Conservation (phyloP, 2,329 filamentous ascomycete genomes). For the Neopestalotiopsis rosae region DNA sequence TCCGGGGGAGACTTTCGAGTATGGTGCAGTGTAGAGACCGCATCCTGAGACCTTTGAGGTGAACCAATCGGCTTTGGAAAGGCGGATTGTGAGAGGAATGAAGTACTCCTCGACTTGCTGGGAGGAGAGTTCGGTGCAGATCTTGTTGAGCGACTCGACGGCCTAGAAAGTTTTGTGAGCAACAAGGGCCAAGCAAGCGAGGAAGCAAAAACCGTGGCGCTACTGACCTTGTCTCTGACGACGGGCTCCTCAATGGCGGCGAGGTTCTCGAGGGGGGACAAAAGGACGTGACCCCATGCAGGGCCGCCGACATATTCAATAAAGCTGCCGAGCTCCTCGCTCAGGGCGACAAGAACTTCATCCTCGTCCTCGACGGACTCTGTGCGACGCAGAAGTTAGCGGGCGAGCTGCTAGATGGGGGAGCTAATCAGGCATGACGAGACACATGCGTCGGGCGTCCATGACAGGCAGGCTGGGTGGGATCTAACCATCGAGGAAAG, state of each 20-base stretch:
- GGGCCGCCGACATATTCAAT: constrained; percentile 97
- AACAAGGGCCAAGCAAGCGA: constrained; percentile 18
- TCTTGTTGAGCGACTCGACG: constrained; percentile 99
- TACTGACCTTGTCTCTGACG: constrained; percentile 90
- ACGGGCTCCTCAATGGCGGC: constrained; percentile 98
- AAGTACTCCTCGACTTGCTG: constrained; percentile 97
- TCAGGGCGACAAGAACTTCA: constrained; percentile 94
- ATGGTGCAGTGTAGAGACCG: constrained; percentile 91
- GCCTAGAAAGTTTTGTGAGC: constrained; percentile 61
- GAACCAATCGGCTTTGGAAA: constrained; percentile 99
- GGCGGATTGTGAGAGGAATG: constrained; percentile 91
- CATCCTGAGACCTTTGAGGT: constrained; percentile 99
- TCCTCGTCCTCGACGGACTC: constrained; percentile 99
- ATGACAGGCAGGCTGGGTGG: constrained; percentile 22
- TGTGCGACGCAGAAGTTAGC: constrained; percentile 48
- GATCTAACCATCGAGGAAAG: constrained; percentile 91
- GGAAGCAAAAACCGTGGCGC: constrained; percentile 17
- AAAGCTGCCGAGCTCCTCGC: constrained; percentile 95
- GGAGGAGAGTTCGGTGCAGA: constrained; percentile 88
- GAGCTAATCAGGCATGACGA: too few relatives aligned
- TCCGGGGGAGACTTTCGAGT: constrained; percentile 86
- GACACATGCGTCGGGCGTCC: constrained; percentile 14
- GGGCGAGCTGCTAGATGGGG: constrained; percentile 12
- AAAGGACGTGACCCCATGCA: constrained; percentile 91
- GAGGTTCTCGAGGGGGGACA: constrained; percentile 96